Conservation (phyloP, 306 rosid genomes). For the Casuarina equisetifolia region DNA sequence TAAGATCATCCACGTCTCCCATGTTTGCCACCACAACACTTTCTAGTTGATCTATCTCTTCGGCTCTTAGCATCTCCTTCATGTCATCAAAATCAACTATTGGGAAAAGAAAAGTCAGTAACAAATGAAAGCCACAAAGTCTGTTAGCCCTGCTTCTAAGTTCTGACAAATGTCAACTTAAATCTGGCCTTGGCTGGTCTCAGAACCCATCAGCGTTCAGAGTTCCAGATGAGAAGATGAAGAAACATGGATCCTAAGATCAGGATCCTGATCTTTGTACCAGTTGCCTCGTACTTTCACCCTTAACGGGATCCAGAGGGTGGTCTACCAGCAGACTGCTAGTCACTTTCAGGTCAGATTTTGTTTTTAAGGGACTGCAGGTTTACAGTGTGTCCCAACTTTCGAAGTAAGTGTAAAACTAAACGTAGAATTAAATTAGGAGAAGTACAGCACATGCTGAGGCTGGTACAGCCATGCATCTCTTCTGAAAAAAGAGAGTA, state of each 20-base stretch:
- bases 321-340: too few species aligned
- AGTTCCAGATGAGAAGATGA: too few species aligned
- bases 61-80: not conserved
- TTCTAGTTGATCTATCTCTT: constrained; percentile 1
- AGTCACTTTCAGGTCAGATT: too few species aligned
- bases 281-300: too few species aligned
- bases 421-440: too few species aligned
- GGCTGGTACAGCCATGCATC: not conserved
- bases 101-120: not conserved
- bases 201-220: not conserved
- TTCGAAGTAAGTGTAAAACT: too few species aligned
- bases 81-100: constrained; percentile 3
- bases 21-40: not conserved
- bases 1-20: not conserved
- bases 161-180: not conserved
- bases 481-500: not conserved
- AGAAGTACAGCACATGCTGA: not conserved
- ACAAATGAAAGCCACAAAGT: not conserved
- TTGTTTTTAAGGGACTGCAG: too few species aligned
- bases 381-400: too few species aligned
- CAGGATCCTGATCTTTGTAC: too few species aligned
- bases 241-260: too few species aligned
- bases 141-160: not conserved
- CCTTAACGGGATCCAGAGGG: too few species aligned
- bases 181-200: not conserved